A percentile compares a stretch with the other conserved stretches of the same genome.
Conservation (phyloP, 1,284 basidiomycete genomes). For the Melampsora larici-populina region DNA sequence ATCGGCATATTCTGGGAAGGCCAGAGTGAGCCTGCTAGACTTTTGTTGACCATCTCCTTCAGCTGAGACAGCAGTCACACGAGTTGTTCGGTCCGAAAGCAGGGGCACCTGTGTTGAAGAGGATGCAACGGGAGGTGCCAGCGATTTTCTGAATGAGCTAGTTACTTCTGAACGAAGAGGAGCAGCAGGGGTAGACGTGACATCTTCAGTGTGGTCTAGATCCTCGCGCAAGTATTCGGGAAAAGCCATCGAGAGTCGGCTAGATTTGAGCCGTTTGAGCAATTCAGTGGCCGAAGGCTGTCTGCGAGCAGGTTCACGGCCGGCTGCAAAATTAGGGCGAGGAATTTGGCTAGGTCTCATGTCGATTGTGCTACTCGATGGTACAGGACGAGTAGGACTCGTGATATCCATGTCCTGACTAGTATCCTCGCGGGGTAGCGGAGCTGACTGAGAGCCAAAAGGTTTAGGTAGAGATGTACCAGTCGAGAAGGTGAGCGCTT, state of each 20-base stretch:
- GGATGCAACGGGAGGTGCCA: neutral
- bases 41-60: conserved; percentile 6
- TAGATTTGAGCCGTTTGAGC: conserved; percentile 16
- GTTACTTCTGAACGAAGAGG: neutral
- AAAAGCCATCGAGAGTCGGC: conserved; percentile 23
- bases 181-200: neutral
- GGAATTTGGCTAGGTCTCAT: neutral
- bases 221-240: conserved; percentile 24
- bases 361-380: neutral
- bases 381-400: neutral
- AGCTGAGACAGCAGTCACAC: neutral
- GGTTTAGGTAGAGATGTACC: neutral
- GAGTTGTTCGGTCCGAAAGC: neutral
- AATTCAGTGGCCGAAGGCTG: conserved; percentile 5
- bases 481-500: neutral
- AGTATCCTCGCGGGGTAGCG: neutral
- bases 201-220: conserved; percentile 26
- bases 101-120: neutral
- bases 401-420: conserved; percentile 29
- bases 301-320: conserved; percentile 15
- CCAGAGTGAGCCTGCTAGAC: conserved; percentile 18
- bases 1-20: conserved; percentile 21
- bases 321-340: neutral
- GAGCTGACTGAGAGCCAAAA: neutral
- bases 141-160: neutral